Conservation (phyloP, 208 protist species). For the Wallacemonas sp. region DNA sequence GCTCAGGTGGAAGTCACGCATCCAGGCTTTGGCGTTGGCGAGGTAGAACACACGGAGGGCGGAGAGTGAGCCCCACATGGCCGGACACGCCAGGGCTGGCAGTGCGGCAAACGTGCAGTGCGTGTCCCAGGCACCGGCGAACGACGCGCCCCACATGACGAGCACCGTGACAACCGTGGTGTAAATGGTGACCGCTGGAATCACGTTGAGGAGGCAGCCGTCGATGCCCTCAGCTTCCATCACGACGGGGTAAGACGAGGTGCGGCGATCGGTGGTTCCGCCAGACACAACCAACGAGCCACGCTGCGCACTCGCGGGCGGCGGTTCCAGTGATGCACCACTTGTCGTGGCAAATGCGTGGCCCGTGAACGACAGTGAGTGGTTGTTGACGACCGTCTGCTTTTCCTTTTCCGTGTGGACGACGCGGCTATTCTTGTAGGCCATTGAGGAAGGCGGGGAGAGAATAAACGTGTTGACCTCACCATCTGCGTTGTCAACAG, state of each 20-base stretch:
- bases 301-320: not conserved
- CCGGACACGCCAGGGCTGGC: conserved; percentile 33
- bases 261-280: not conserved
- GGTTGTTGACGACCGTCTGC: not conserved
- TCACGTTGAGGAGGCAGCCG: conserved; percentile 16
- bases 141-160: conserved; percentile 23
- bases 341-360: not conserved
- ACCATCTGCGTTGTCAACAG: conserved; percentile 1
- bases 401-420: not conserved
- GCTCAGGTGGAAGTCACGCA: conserved; percentile 8
- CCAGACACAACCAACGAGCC: not conserved
- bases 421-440: not conserved
- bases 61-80: conserved; percentile 25
- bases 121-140: conserved; percentile 41
- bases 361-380: conserved; percentile 6
- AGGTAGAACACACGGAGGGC: conserved; percentile 11
- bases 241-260: not conserved
- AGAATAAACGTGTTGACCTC: conserved; percentile 7
- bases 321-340: not conserved
- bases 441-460: not conserved
- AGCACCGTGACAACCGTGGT: conserved; percentile 19
- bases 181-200: conserved; percentile 20
- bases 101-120: conserved; percentile 34
- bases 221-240: not conserved
- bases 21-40: not conserved